Evolutionary conservation across 2,329 filamentous ascomycete genomes (phyloP), one percentile per base, ranked within the genome.

Genomic region (Penicillium freii): DNA sequence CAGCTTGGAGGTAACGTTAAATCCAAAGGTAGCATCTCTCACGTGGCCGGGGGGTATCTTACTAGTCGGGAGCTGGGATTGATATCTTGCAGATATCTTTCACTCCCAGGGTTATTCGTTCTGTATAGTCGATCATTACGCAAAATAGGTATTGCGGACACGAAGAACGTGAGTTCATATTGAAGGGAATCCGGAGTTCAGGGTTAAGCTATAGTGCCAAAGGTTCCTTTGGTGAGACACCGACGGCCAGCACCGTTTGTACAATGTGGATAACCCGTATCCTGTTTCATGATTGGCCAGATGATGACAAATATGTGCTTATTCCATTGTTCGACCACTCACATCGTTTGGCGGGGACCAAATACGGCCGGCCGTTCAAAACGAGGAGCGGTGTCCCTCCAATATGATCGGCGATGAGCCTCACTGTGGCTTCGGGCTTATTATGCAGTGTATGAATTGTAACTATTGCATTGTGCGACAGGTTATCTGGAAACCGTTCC

Each of bases 361-460:
- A 57, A 51, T 47, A 23, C 40, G 36, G 39, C 31, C 19, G 42
- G 11, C 43, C 43, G 54, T 45, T 56, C 55, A 56, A 62, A 56
- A 50, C 51, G 51, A 59, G 62, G 56, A 63, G 63, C 63, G 62
- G 63, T 66, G 62, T 65, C 62, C n/a, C 27, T 13, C 7, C 25
- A 23, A 11, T 36, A 13, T 17, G n/a, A 51, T 51, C 53, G 40
- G 15, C 39, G 8, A 25, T 33, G 53, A 55, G 53, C 46, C 53
- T 55, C 53, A 55, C 10, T 52, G 50, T 54, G 34, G 45, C 51
- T 46, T 9, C 39, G 23, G 13, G 31, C 17, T 7, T 29, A 15
- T 38, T 31, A 47, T 56, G 25, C 48, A 45, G n/a, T 42, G n/a
- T 34, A 27, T 17, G n/a, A 23, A 29, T 13, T 33, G n/a, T 29